Base-by-base conservation (phyloP, 495 filamentous ascomycete genomes). In the Parmelia sp. region DNA sequence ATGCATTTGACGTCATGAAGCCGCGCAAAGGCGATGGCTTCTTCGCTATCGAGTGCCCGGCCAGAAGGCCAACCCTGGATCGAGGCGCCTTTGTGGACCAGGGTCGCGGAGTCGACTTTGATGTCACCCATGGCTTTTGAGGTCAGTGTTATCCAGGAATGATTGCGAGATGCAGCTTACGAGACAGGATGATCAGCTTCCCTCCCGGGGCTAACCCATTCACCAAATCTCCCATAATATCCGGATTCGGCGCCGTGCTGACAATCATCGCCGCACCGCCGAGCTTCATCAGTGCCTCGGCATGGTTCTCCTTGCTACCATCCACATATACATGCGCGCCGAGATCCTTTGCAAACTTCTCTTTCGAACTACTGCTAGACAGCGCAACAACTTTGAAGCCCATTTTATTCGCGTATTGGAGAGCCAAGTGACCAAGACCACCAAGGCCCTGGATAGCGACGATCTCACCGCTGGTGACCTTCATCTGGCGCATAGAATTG, bases 271-370 rank as follows among this genome's bases (percentile, higher is more conserved):
- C 74, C 7, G 86, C 87, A 19, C 85, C 86, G 27, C 86, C 87
- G 58, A 88, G 65, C 51, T 72, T 74, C 67, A 78, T 70, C 39
- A 90, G 74, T n/a, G 76, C 77, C 64, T 77, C 71, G 14, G 73
- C 78, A 2, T 77, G 71, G 60, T 86, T 79, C 33, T 76, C 74
- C 60, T 80, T 80, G 68, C 75, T 79, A 17, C 77, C 75, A 72
- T 89, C 83, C 66, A 90, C 75, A 72, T 87, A 88, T 57, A 83
- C 79, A 64, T 79, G 82, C 0, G 87, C 87, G 33, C 87, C 87
- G 4, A 90, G 76, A 67, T 85, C 59, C 27, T 71, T 71, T 1
- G 85, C 86, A 63, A 87, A 86, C 40, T 79, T 73, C 59, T 80
- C 74, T 77, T 90, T 89, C 33, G 71, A 65, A 51, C 71, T 74